A percentile compares a stretch with the other conserved stretches of the same genome.
These are phyloP conservation scores for Prosopis cineraria DNA, from an alignment of 306 rosid species.

Conservation along the genomic window DNA sequence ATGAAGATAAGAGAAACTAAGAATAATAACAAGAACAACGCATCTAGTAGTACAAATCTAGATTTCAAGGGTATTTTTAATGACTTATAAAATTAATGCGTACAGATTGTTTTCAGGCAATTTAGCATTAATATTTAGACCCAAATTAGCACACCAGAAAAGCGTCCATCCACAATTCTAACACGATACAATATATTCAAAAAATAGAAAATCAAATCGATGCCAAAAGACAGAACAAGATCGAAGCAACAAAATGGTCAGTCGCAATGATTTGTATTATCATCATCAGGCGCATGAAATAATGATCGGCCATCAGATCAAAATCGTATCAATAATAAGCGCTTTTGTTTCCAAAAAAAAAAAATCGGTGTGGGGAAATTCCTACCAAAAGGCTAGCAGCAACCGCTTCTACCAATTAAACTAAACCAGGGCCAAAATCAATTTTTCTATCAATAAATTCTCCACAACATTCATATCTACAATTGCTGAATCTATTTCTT, in stretches of 20 bases:
- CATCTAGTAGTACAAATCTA: too few species aligned
- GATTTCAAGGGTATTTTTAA: too few species aligned
- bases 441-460: conserved; percentile 43
- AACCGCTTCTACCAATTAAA: conserved; percentile 40
- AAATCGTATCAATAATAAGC: conserved; percentile 1
- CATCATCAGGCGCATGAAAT: conserved; percentile 9
- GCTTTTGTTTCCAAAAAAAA: conserved; percentile 27
- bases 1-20: too few species aligned
- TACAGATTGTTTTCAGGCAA: too few species aligned
- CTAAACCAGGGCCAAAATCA: conserved; percentile 33
- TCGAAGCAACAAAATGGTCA: neutral
- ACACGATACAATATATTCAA: neutral
- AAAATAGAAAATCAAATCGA: neutral
- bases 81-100: neutral
- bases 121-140: neutral
- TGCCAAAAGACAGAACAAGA: neutral
- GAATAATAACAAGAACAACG: too few species aligned
- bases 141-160: neutral
- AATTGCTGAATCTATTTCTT: conserved; percentile 50
- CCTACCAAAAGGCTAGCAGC: conserved; percentile 27
- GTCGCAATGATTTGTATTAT: neutral
- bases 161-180: neutral
- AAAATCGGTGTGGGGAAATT: neutral
- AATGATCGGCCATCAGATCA: conserved; percentile 24
- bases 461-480: conserved; percentile 40